Evolutionary conservation across 1,139 yeast genomes (phyloP).

Genomic region (Pichia sp.): DNA sequence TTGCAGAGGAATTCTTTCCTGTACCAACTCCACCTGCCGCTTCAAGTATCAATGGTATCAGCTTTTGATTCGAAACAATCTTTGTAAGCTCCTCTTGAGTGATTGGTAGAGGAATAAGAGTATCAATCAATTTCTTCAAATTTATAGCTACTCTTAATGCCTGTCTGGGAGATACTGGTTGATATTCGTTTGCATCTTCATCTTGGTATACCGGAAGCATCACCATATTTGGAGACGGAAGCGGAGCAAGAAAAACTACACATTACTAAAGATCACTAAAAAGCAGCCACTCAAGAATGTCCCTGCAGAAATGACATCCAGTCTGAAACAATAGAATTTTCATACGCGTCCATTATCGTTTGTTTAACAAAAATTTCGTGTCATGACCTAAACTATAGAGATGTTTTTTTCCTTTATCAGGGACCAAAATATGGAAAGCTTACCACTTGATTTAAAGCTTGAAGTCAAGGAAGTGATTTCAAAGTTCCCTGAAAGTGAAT

Average conservation of each 20-base stretch:
- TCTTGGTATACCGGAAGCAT: slow-evolving; percentile 42
- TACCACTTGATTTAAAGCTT: slow-evolving; percentile 16
- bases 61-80: slow-evolving; percentile 57
- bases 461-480: slow-evolving; percentile 25
- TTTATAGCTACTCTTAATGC: slow-evolving; percentile 66
- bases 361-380: too few species aligned
- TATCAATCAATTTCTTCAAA: slow-evolving; percentile 64
- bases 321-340: too few species aligned
- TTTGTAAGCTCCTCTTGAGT: slow-evolving; percentile 42
- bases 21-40: slow-evolving; percentile 84
- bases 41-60: slow-evolving; percentile 49
- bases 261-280: too few species aligned
- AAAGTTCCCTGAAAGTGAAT: slow-evolving; percentile 24
- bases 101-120: slow-evolving; percentile 58
- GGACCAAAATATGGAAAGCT: too few species aligned
- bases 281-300: too few species aligned
- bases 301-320: too few species aligned
- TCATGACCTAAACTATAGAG: too few species aligned
- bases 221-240: not conserved
- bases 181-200: slow-evolving; percentile 27
- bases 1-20: slow-evolving; percentile 43
- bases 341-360: too few species aligned
- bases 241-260: too few species aligned
- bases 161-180: slow-evolving; percentile 60
- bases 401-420: too few species aligned